A percentile compares a stretch with the other conserved stretches of the same genome.
Evolutionary conservation across 2,329 filamentous ascomycete species (phyloP).

Genomic region (Calonectria pseudoreteaudii): DNA sequence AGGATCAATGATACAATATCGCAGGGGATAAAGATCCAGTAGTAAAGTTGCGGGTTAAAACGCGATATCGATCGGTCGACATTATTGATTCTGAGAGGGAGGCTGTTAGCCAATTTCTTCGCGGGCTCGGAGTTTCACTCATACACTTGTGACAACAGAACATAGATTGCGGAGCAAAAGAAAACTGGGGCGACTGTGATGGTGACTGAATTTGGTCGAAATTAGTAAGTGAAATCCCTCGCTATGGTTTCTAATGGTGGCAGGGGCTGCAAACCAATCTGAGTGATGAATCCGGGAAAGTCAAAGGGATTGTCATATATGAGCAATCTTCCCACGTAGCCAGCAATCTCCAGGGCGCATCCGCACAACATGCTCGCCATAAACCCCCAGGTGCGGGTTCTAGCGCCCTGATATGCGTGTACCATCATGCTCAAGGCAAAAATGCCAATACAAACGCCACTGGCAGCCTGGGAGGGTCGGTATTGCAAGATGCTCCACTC

Average conservation of each 20-base stretch:
- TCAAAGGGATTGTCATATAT: background rate
- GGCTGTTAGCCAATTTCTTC: background rate
- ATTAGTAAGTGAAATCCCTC: background rate
- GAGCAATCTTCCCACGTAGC: background rate
- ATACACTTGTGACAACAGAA: constrained; percentile 27
- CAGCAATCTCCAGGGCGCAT: background rate
- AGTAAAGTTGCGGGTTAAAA: constrained; percentile 1
- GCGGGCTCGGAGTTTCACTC: background rate
- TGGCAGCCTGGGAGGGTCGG: background rate
- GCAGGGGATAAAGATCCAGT: constrained; percentile 47
- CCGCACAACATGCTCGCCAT: background rate
- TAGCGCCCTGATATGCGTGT: background rate
- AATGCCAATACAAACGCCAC: background rate
- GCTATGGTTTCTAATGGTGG: too few species aligned
- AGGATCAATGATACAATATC: constrained; percentile 61
- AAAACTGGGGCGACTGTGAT: constrained; percentile 27
- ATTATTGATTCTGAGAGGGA: background rate
- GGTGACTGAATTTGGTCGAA: background rate
- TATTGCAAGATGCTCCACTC: background rate
- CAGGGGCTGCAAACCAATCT: constrained; percentile 12
- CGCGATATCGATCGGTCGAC: constrained; percentile 20
- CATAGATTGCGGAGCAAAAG: constrained; percentile 28
- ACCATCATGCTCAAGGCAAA: background rate
- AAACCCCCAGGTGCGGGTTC: background rate
- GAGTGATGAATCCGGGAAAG: background rate